Conservation (phyloP, 2,329 filamentous ascomycete genomes). For the Colletotrichum tamarilloi region DNA sequence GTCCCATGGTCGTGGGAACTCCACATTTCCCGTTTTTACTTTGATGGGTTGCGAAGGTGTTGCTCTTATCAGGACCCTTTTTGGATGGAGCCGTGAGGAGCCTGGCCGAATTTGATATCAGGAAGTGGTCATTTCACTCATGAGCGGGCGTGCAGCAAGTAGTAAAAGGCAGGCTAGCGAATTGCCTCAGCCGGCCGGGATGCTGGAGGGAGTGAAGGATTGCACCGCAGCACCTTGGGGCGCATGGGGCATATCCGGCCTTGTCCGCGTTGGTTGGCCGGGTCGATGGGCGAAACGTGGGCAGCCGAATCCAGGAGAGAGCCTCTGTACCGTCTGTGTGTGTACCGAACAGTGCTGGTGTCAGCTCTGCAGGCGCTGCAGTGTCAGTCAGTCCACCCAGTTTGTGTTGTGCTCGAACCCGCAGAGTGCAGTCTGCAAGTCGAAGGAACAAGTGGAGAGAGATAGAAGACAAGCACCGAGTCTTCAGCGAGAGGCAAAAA, state of each 20-base stretch:
- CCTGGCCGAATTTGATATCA: constrained; percentile 31
- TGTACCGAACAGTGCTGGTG: neutral
- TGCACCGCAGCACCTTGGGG: constrained; percentile 19
- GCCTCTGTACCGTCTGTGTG: too few relatives aligned
- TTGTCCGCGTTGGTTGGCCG: constrained; percentile 18
- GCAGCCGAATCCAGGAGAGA: constrained; percentile 3
- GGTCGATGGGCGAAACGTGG: constrained; percentile 15
- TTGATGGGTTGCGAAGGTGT: constrained; percentile 17
- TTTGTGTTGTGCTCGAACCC: constrained; percentile 7
- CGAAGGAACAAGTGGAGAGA: neutral
- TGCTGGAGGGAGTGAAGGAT: constrained; percentile 24
- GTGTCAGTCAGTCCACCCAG: neutral
- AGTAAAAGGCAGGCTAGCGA: constrained; percentile 9
- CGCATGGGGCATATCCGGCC: constrained; percentile 27
- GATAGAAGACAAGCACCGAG: constrained; percentile 18
- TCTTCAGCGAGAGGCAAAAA: constrained; percentile 32
- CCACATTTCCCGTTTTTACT: constrained; percentile 41
- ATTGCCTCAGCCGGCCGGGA: constrained; percentile 31
- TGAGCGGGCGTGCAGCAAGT: constrained; percentile 17
- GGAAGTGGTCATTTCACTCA: constrained; percentile 32
- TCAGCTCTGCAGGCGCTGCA: neutral
- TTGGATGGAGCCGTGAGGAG: constrained; percentile 28
- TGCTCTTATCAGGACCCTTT: constrained; percentile 33
- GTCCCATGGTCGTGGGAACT: constrained; percentile 41
- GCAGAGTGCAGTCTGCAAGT: constrained; percentile 22